Conservation (phyloP, 352 stramenopile species). For the Globisporangium nunn region DNA sequence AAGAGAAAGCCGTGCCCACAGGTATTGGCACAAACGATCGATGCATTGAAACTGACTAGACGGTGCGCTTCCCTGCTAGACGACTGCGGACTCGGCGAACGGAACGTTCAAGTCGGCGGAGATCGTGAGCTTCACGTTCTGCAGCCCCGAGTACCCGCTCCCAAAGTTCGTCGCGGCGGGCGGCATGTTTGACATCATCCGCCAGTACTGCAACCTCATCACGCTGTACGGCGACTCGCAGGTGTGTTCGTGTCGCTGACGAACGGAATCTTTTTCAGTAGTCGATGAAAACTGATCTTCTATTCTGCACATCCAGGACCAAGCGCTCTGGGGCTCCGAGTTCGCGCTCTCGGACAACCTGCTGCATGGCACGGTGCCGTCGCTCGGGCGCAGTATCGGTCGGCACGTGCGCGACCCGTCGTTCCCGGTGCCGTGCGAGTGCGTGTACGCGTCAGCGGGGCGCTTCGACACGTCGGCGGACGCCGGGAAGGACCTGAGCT, state of each 20-base stretch:
- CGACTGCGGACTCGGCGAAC: conserved; percentile 1
- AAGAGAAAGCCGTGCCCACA: neutral
- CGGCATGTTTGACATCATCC: conserved; percentile 30
- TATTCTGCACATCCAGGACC: conserved; percentile 1
- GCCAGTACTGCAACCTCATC: conserved; percentile 31
- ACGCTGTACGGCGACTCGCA: conserved; percentile 50
- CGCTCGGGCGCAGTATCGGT: conserved; percentile 15
- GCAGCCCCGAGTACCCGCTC: conserved; percentile 57
- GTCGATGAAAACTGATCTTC: too few species aligned
- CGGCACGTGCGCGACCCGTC: conserved; percentile 13
- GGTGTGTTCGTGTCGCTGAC: neutral
- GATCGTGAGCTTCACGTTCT: conserved; percentile 31
- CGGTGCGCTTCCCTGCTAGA: neutral
- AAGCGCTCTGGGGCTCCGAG: conserved; percentile 14
- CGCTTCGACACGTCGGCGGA: conserved; percentile 9
- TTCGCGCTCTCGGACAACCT: conserved; percentile 9
- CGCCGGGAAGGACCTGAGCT: conserved; percentile 14
- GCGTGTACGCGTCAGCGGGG: conserved; percentile 7
- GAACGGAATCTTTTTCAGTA: too few species aligned
- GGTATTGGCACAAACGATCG: too few species aligned
- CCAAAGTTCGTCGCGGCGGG: conserved; percentile 29
- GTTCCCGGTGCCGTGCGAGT: conserved; percentile 14
- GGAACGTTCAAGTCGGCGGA: conserved; percentile 5
- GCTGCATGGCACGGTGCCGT: conserved; percentile 5
- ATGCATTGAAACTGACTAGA: neutral